Base-by-base conservation (phyloP, 2,329 filamentous ascomycete species). In the Tolypocladium album region DNA sequence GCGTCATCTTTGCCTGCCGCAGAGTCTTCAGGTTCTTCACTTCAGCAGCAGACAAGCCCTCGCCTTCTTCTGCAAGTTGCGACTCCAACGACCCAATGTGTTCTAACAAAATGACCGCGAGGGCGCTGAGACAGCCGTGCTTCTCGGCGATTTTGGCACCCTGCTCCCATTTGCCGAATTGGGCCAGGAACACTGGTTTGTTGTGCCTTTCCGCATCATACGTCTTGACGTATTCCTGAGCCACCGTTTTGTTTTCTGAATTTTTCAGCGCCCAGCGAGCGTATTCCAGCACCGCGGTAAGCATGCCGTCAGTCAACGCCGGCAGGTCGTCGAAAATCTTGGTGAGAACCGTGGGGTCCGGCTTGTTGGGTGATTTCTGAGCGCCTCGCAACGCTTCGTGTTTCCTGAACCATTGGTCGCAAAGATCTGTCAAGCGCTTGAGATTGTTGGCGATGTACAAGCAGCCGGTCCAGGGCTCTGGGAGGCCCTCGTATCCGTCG, bases 391-490 rank as follows among this genome's bases (percentile, higher is more conserved):
- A 63, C 1, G 70, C 66, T 31, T 76, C 76, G 63, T 80, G 74
- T 58, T 79, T 75, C 55, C 79, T 76, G 4, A 82, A 74, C 82
- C 82, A 85, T 61, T 80, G 77, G 34, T 80, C 76, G 45, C 79
- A 79, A 22, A 88, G 77, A 63, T 86, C 82, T 31, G 83, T 75
- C 20, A 87, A 77, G 22, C 84, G 82, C 67, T 84, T 83, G 15
- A 79, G 67, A 62, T 86, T 87, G 69, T 86, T 86, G 57, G 84
- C 81, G 59, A 86, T 77, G 63, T 80, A 84, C 52, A 76, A 73
- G 64, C 82, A 85, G 20, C 90, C 92, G 0, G 92, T 97, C 94
- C 94, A 99, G 53, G 92, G 89, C 61, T 90, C 86, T 0, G 88
- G 84, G 11, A 97, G 79, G 13, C 81, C 83, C 24, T 86, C 81